These are phyloP conservation scores for Fusarium hostae DNA, from an alignment of 2,329 filamentous ascomycete species.

Conservation along the genomic window DNA sequence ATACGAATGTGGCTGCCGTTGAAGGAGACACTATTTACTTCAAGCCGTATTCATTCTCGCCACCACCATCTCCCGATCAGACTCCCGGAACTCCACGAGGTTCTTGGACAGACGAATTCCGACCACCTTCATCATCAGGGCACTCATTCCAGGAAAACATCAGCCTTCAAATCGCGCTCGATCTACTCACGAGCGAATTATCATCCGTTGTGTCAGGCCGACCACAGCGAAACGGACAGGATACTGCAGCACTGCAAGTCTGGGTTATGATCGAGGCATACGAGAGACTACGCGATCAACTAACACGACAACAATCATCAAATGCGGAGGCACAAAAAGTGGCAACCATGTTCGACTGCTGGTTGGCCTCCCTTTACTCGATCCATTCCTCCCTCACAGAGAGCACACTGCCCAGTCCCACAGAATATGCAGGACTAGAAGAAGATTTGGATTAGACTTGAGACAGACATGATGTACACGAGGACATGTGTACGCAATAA, in stretches of 20 bases:
- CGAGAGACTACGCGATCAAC: constrained; percentile 61
- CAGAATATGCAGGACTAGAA: constrained; percentile 46
- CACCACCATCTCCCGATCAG: constrained; percentile 48
- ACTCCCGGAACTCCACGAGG: constrained; percentile 25
- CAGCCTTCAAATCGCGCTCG: constrained; percentile 61
- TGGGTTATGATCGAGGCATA: constrained; percentile 70
- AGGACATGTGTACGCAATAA: constrained; percentile 5
- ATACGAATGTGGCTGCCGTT: constrained; percentile 59
- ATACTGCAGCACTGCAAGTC: constrained; percentile 61
- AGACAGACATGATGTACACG: constrained; percentile 17
- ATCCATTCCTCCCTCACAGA: constrained; percentile 54
- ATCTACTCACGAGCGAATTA: constrained; percentile 62
- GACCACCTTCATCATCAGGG: constrained; percentile 25
- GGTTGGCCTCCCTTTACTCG: constrained; percentile 61
- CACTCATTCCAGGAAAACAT: constrained; percentile 49
- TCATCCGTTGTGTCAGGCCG: constrained; percentile 53
- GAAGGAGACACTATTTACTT: constrained; percentile 61
- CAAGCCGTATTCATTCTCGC: constrained; percentile 56
- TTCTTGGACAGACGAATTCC: constrained; percentile 20
- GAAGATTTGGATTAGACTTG: constrained; percentile 40
- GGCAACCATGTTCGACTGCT: constrained; percentile 59
- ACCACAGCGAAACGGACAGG: constrained; percentile 38
- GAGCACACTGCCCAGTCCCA: constrained; percentile 41
- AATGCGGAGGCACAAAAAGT: constrained; percentile 48
- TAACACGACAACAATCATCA: constrained; percentile 50